phyloP scores from a whole-genome alignment of 176 grass and related monocot genomes.

The Bolboschoenus planiculmis region DNA sequence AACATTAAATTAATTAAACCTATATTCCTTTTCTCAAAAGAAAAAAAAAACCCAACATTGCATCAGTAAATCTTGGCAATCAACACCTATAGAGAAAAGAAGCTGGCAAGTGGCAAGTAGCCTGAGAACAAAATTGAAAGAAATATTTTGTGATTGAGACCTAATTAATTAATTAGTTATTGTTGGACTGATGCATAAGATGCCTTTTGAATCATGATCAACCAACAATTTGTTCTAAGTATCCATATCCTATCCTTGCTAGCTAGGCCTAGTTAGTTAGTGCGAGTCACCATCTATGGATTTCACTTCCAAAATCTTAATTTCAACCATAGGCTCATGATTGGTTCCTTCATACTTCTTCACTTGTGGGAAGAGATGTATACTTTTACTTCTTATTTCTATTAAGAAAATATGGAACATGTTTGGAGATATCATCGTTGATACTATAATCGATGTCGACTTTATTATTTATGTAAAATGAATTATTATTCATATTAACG shows the following conservation, averaged over 20 bases:
- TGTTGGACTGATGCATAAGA: not conserved
- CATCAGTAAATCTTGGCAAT: not conserved
- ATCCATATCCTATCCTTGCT: not conserved
- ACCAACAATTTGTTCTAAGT: not conserved
- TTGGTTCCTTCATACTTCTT: not conserved
- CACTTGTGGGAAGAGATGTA: not conserved
- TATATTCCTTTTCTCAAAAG: not conserved
- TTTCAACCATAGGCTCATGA: not conserved
- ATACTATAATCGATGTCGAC: no score
- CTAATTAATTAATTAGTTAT: not conserved
- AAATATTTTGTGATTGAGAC: not conserved
- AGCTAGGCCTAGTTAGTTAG: not conserved
- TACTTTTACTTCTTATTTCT: not conserved
- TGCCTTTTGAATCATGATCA: slow-evolving; percentile 10
- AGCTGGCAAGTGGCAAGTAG: not conserved
- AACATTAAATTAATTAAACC: not conserved
- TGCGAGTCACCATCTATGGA: not conserved
- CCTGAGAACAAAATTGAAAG: not conserved
- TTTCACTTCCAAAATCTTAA: slow-evolving; percentile 6
- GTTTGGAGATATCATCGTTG: no score
- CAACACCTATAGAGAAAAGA: no score
- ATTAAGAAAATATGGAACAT: not conserved
- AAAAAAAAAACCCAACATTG: not conserved
- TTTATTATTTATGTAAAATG: no score
- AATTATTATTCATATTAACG: no score